phyloP scores from a whole-genome alignment of 345 rosid genomes.

The Melastoma malabathricum region DNA sequence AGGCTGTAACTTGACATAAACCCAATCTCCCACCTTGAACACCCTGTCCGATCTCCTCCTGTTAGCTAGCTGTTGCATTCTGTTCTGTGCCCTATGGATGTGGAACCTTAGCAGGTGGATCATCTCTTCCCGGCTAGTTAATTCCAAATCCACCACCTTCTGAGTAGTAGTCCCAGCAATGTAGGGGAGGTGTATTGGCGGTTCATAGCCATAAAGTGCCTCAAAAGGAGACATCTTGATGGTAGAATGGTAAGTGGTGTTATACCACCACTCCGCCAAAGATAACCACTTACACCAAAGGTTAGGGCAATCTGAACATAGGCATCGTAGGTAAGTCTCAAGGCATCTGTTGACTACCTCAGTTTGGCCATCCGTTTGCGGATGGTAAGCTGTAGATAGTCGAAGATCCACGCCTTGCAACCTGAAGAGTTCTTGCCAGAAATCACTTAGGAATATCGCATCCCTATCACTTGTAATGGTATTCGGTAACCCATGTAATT shows the following conservation, averaged over 20 bases:
- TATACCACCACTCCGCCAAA: background rate
- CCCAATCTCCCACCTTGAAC: too few species aligned
- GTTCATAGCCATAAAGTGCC: background rate
- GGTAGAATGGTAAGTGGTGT: background rate
- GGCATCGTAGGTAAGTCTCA: background rate
- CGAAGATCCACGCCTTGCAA: background rate
- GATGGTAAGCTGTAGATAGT: background rate
- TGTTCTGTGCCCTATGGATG: too few species aligned
- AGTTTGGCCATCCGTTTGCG: too few species aligned
- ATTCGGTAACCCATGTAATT: background rate
- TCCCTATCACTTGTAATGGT: background rate
- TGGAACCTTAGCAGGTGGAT: too few species aligned
- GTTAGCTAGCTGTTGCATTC: too few species aligned
- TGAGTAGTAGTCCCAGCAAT: too few species aligned
- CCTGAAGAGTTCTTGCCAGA: background rate
- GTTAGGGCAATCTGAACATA: background rate
- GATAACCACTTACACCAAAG: background rate
- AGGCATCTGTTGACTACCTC: background rate
- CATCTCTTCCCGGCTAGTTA: too few species aligned
- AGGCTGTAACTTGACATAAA: too few species aligned
- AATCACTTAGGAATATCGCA: background rate
- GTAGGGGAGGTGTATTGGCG: background rate
- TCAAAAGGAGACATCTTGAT: background rate
- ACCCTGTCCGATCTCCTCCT: too few species aligned
- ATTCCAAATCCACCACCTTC: too few species aligned